Evolutionary conservation across 2,329 filamentous ascomycete genomes (phyloP), one percentile per base, ranked within the genome.

Genomic region (Chaetomiaceae sp.): DNA sequence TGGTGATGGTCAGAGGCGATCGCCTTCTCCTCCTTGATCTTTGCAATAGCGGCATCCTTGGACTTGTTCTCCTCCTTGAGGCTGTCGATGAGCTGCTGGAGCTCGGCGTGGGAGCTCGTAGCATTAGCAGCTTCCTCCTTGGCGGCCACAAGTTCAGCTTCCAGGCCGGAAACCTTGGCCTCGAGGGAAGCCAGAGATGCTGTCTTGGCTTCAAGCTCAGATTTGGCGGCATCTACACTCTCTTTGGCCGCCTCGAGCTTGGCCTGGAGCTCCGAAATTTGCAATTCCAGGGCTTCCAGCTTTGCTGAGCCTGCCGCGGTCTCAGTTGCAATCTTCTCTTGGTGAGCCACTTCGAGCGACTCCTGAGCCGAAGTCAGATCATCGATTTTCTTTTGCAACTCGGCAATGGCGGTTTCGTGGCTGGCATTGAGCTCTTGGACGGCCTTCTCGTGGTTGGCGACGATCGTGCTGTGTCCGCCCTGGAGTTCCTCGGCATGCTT

Each of bases 331-430:
- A 72, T 53, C 58, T 71, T 74, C 34, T 71, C 67, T 44, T 72
- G 69, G 57, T 71, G 73, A 12, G 72, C 70, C 20, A 68, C 65
- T 60, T 76, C 72, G 6, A 78, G 61, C 4, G 67, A 65, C n/a
- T 66, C 64, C 44, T 74, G 75, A 2, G 75, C 73, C 2, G 73
- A 68, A 1, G 70, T 70, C 46, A 83, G 63, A 35, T 77, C 74
- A 17, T 79, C 73, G 27, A 85, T 70, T 65, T 79, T 76, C 60
- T 70, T 74, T 64, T 83, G 75, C 40, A 84, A 66, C 17, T 74
- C 73, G 20, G 69, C 70, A 25, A 74, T 60, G 3, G 69, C 65
- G 10, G 69, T 60, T 48, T 81, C 76, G 55, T 83, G 77, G 42
- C 66, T 66, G 4, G 70, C 58, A 60, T 75, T 77, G 41, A 82